Percentiles rank a stretch among this genome's conserved stretches.
Evolutionary conservation across 2,329 filamentous ascomycete genomes (phyloP).

Genomic region (Penicillium oxalicum): DNA sequence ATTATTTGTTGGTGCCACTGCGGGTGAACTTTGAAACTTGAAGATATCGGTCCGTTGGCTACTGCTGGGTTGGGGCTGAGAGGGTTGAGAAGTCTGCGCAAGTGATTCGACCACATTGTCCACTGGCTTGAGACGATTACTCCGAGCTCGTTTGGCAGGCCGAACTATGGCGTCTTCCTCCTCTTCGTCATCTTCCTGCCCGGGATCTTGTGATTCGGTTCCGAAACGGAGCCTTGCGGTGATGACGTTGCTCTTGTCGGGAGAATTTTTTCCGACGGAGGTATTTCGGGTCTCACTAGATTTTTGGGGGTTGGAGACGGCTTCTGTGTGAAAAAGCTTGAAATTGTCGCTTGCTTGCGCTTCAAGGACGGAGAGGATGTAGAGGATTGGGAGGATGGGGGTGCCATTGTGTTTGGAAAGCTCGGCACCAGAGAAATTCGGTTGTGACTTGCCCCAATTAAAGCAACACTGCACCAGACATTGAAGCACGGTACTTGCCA

Average conservation of each 20-base stretch:
- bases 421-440: not conserved
- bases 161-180: slow-evolving; percentile 38
- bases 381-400: slow-evolving; percentile 30
- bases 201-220: slow-evolving; percentile 5
- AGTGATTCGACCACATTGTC: slow-evolving; percentile 7
- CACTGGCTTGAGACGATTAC: slow-evolving; percentile 17
- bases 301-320: slow-evolving; percentile 20
- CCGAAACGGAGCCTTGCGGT: slow-evolving; percentile 1
- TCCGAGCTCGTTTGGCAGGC: slow-evolving; percentile 37
- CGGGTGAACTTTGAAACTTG: slow-evolving; percentile 51
- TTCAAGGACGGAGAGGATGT: slow-evolving; percentile 32
- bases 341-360: slow-evolving; percentile 64
- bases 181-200: slow-evolving; percentile 27
- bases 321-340: slow-evolving; percentile 73
- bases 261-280: slow-evolving; percentile 3
- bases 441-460: not conserved
- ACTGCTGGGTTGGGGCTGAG: slow-evolving; percentile 30
- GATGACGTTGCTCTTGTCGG: slow-evolving; percentile 12
- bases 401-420: slow-evolving; percentile 22
- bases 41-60: slow-evolving; percentile 53
- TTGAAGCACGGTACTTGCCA: too few species aligned
- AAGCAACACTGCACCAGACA: too few species aligned
- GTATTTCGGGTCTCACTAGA: slow-evolving; percentile 6
- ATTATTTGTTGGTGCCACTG: slow-evolving; percentile 31
- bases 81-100: slow-evolving; percentile 3